Evolutionary conservation across 169 alveolate species (phyloP), one percentile per base, ranked within the genome.

Genomic region (Fabrea salina): DNA sequence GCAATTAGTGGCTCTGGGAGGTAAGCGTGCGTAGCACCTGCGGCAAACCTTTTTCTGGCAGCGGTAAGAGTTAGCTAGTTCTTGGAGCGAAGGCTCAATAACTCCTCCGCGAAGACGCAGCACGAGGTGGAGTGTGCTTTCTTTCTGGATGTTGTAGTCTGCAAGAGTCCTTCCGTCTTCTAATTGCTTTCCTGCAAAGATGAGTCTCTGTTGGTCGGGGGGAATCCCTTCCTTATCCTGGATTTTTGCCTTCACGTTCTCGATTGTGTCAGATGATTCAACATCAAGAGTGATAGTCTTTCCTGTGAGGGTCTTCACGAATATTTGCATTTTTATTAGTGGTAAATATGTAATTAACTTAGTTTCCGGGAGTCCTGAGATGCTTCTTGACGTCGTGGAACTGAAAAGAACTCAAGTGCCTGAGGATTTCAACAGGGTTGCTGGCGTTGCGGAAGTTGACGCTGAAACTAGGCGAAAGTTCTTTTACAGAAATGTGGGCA

Each of bases 1-100:
- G 97, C 99, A 99, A 95, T 99, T 99, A 83, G 98, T 96, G 47
- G 99, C 99, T 72, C 99, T 96, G 71, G 98, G 98, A 83, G 99
- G 99, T 70, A 99, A 97, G 74, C 99, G 97, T 7, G 99, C 99
- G 86, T 98, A 99, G 95, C 99, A 99, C 86, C 96, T 96, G 83
- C 99, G 95, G 95, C 98, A 96, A 70, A 97, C 93, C 96, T 94
- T 95, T 93, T 97, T 98, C 86, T 99, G 99, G 86, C 99, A 97
- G 91, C 97, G 98, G 97, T 97, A 99, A 93, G 96, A 97, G 89
- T 98, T 98, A 43, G 99, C 99, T 82, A 99, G 93, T 85, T 97
- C 98, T 39, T 98, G 99, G 76, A 98, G 91, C 44, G 99, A 95
- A 51, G 99, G 99, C 92, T 98, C 99, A 87, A 98, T 97, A 71